phyloP scores from a whole-genome alignment of 2,329 filamentous ascomycete species.

The Cercospora sojina region DNA sequence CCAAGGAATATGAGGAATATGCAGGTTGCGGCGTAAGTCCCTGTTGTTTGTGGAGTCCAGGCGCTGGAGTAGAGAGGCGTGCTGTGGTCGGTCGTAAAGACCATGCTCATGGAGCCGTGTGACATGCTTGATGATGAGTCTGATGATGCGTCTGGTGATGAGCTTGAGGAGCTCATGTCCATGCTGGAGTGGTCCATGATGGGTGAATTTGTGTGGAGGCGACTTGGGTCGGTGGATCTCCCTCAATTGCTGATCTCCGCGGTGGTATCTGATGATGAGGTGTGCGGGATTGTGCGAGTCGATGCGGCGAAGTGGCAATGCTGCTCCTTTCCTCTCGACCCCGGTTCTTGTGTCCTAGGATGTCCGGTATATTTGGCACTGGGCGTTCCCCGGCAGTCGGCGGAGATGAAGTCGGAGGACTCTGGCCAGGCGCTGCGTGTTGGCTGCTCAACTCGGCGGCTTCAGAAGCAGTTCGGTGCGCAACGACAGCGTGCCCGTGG shows the following conservation, averaged over 20 bases:
- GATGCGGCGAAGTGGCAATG: background rate
- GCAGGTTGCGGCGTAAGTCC: slow-evolving; percentile 82
- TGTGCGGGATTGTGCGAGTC: background rate
- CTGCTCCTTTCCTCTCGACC: background rate
- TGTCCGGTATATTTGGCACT: slow-evolving; percentile 1
- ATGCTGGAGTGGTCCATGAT: slow-evolving; percentile 13
- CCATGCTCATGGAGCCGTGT: slow-evolving; percentile 50
- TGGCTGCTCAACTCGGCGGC: background rate
- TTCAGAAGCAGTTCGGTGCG: background rate
- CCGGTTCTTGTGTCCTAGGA: background rate
- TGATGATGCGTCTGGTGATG: background rate
- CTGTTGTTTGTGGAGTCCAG: slow-evolving; percentile 72
- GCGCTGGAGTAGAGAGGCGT: slow-evolving; percentile 65
- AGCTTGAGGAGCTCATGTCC: slow-evolving; percentile 7
- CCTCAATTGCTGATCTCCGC: too few species aligned
- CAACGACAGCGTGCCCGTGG: background rate
- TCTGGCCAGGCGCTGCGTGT: background rate
- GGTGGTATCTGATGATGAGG: too few species aligned
- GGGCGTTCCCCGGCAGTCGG: background rate
- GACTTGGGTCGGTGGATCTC: too few species aligned
- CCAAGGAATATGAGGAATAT: slow-evolving; percentile 83
- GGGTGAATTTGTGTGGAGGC: background rate
- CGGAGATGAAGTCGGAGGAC: background rate
- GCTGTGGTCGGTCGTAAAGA: slow-evolving; percentile 63
- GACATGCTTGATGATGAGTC: background rate